Evolutionary conservation across 2,329 filamentous ascomycete species (phyloP).

Genomic region (Aspergillus udagawae): DNA sequence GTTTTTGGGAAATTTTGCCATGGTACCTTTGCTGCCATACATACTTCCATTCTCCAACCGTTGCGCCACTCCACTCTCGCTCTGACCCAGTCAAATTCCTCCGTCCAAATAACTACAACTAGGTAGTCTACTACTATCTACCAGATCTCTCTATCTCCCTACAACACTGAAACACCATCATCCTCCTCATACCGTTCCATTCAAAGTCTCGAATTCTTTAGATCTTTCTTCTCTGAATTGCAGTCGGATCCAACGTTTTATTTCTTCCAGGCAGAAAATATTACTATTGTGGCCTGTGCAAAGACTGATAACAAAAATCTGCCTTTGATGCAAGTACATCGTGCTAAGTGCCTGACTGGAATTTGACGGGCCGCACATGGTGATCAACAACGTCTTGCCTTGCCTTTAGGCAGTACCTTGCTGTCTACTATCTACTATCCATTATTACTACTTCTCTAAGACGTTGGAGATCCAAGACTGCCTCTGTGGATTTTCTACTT

Average conservation of each 20-base stretch:
- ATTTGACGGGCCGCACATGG: not conserved
- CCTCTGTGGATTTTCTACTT: not conserved
- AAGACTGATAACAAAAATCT: not conserved
- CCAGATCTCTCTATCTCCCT: too few relatives aligned
- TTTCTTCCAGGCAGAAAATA: constrained; percentile 3
- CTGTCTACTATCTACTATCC: not conserved
- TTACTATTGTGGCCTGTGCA: not conserved
- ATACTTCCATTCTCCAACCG: not conserved
- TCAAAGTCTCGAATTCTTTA: not conserved
- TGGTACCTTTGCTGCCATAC: not conserved
- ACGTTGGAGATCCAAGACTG: not conserved
- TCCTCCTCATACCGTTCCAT: not conserved
- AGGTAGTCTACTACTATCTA: not conserved
- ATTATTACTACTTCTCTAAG: not conserved
- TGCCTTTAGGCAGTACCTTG: not conserved
- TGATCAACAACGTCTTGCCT: not conserved
- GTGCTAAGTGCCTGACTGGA: not conserved
- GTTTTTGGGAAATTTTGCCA: not conserved
- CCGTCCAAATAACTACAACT: not conserved
- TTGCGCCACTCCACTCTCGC: not conserved
- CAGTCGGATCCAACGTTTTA: constrained; percentile 8
- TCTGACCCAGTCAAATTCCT: constrained; percentile 5
- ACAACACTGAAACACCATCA: not conserved
- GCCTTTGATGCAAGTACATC: not conserved
- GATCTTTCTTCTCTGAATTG: not conserved